A percentile compares a stretch with the other conserved stretches of the same genome.
These are phyloP conservation scores for Nannizziopsis barbatae DNA, from an alignment of 2,329 filamentous ascomycete species.

Conservation along the genomic window DNA sequence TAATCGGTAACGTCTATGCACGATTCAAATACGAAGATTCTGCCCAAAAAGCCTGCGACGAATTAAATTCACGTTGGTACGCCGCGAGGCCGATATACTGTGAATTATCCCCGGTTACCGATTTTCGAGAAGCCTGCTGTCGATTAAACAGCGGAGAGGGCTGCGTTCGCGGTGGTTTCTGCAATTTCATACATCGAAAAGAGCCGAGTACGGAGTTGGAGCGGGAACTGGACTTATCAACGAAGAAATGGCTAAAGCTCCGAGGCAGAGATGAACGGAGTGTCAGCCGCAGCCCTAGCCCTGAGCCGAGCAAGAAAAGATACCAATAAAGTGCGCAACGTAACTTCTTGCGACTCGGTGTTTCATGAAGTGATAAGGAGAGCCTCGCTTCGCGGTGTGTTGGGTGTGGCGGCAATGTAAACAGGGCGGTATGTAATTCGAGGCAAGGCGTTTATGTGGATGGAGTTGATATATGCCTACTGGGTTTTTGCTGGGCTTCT, in stretches of 20 bases:
- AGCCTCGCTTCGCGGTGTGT: not conserved
- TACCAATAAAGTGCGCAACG: conserved; percentile 44
- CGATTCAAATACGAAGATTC: conserved; percentile 99
- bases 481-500: not conserved
- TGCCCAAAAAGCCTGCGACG: conserved; percentile 86
- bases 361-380: not conserved
- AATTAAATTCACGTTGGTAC: conserved; percentile 91
- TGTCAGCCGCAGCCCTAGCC: conserved; percentile 69
- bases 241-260: conserved; percentile 91
- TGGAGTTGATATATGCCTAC: conserved; percentile 1
- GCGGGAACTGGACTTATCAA: conserved; percentile 70
- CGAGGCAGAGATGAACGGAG: conserved; percentile 76
- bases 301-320: conserved; percentile 66
- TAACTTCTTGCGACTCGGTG: conserved; percentile 1
- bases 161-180: conserved; percentile 91
- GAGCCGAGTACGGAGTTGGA: conserved; percentile 85
- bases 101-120: conserved; percentile 90
- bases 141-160: conserved; percentile 88
- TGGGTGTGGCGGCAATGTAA: not conserved
- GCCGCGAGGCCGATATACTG: conserved; percentile 95
- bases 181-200: conserved; percentile 98
- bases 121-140: conserved; percentile 96
- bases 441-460: conserved; percentile 9
- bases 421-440: not conserved
- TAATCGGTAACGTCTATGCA: conserved; percentile 98